Percentiles rank a stretch among this genome's conserved stretches.
Evolutionary conservation across 2,329 filamentous ascomycete genomes (phyloP).

Genomic region (Diplodia mutila): DNA sequence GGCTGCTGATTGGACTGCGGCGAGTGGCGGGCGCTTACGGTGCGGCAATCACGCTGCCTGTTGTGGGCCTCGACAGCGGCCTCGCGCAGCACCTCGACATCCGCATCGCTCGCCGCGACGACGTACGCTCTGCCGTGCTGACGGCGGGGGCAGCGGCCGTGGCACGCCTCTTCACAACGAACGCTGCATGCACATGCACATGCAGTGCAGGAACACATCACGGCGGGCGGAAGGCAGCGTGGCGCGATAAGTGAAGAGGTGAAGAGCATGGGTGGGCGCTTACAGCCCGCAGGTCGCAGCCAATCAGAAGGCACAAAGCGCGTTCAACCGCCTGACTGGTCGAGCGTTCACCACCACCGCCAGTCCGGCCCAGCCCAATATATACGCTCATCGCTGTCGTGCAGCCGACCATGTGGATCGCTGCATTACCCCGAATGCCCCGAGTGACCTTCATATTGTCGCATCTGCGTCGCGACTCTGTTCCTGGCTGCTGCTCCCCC

Average conservation of each 20-base stretch:
- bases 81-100: neutral
- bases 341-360: conserved; percentile 17
- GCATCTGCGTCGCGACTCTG: conserved; percentile 21
- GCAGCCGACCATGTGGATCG: conserved; percentile 19
- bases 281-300: conserved; percentile 2
- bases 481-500: neutral
- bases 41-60: conserved; percentile 2
- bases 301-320: conserved; percentile 12
- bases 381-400: conserved; percentile 21
- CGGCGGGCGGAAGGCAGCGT: neutral
- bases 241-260: conserved; percentile 18
- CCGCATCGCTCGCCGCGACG: neutral
- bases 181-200: conserved; percentile 13
- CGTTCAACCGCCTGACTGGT: conserved; percentile 18
- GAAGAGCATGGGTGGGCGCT: conserved; percentile 26
- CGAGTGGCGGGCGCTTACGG: conserved; percentile 11
- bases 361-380: conserved; percentile 16
- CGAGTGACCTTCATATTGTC: conserved; percentile 12
- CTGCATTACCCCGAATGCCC: conserved; percentile 17
- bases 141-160: neutral
- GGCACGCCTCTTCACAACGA: conserved; percentile 11
- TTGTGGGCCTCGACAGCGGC: neutral
- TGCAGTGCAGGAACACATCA: conserved; percentile 21
- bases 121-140: conserved; percentile 3
- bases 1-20: conserved; percentile 6